Conservation (phyloP, 2,329 filamentous ascomycete species). For the Trichophyton benhamiae region DNA sequence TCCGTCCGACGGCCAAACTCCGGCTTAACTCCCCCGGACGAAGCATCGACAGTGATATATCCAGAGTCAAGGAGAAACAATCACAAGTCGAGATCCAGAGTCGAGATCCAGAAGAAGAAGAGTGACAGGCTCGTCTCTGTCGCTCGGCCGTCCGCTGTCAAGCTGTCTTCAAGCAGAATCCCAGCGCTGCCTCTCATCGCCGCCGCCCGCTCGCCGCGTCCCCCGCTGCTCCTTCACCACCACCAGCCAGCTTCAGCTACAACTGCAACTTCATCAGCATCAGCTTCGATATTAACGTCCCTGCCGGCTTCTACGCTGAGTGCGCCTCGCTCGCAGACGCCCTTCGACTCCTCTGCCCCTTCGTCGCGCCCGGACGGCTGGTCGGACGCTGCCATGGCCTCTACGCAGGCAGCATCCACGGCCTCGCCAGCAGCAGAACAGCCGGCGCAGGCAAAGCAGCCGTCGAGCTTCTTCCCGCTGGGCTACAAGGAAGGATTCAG, state of each 20-base stretch:
- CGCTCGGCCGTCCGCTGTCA: conserved; percentile 15
- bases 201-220: conserved; percentile 19
- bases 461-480: conserved; percentile 57
- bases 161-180: conserved; percentile 21
- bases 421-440: conserved; percentile 11
- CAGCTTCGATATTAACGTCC: not conserved
- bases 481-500: conserved; percentile 82
- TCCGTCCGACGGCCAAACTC: conserved; percentile 5
- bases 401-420: conserved; percentile 12
- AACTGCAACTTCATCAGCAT: conserved; percentile 6
- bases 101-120: not conserved
- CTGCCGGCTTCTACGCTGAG: not conserved
- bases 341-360: conserved; percentile 3
- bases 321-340: conserved; percentile 5
- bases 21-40: conserved; percentile 10
- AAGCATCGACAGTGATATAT: not conserved
- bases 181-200: conserved; percentile 13
- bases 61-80: not conserved
- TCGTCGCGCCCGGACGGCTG: not conserved
- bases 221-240: conserved; percentile 14
- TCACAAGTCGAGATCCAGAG: no score
- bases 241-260: conserved; percentile 10
- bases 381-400: conserved; percentile 11
- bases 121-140: conserved; percentile 13
- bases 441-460: conserved; percentile 21